Percentiles rank a stretch among this genome's conserved stretches.
phyloP scores from a whole-genome alignment of 2,329 filamentous ascomycete genomes.

The Ophiosphaerella herpotricha region DNA sequence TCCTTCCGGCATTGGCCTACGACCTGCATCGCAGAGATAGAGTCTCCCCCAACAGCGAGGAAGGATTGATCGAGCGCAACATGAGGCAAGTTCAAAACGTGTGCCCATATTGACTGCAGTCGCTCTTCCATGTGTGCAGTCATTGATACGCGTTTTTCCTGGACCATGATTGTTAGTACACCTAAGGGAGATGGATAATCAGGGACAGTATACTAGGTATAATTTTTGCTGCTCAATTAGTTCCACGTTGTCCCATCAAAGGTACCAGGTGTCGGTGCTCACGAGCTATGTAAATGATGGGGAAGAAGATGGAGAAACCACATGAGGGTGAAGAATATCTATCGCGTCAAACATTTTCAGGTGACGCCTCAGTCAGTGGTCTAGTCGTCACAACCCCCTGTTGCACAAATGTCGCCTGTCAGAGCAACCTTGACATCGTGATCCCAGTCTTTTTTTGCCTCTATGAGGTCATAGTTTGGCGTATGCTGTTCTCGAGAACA shows the following conservation, averaged over 20 bases:
- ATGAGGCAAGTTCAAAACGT: conserved; percentile 37
- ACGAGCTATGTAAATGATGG: not conserved
- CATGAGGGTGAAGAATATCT: not conserved
- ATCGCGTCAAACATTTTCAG: conserved; percentile 7
- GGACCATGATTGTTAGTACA: not conserved
- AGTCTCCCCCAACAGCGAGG: conserved; percentile 54
- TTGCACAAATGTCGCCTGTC: conserved; percentile 3
- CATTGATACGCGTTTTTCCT: conserved; percentile 1
- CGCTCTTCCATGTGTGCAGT: conserved; percentile 18
- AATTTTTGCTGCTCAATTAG: not conserved
- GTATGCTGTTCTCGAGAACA: conserved; percentile 8
- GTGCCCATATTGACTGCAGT: conserved; percentile 35
- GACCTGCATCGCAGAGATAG: conserved; percentile 57
- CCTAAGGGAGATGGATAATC: too few species aligned
- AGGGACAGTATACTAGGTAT: too few species aligned
- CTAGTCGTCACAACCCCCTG: conserved; percentile 5
- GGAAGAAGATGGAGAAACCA: not conserved
- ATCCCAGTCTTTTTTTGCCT: conserved; percentile 4
- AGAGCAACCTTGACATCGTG: not conserved
- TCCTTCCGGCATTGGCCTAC: conserved; percentile 53
- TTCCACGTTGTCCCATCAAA: not conserved
- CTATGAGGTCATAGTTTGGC: conserved; percentile 16
- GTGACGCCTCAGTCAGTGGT: conserved; percentile 5
- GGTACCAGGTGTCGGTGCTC: not conserved
- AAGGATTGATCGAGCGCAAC: conserved; percentile 43